These are phyloP conservation scores for Litsea cubeba DNA, from an alignment of 164 flowering plant species.

Conservation along the genomic window DNA sequence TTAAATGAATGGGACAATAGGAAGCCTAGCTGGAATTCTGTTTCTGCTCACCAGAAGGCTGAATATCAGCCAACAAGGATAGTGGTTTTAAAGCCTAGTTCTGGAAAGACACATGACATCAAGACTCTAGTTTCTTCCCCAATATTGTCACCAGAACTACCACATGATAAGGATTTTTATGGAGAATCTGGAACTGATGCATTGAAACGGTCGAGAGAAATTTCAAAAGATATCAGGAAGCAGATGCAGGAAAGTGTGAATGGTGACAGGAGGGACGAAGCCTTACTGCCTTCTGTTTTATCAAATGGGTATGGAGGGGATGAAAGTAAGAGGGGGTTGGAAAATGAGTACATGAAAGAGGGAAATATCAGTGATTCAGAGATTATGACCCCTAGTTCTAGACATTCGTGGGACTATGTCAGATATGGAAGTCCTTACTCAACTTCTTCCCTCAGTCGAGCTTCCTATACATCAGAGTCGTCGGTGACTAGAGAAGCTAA, in stretches of 20 bases:
- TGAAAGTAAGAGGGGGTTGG: slow-evolving; percentile 74
- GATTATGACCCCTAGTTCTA: slow-evolving; percentile 68
- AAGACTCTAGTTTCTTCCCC: slow-evolving; percentile 48
- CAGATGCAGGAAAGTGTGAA: slow-evolving; percentile 56
- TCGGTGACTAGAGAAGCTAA: slow-evolving; percentile 93
- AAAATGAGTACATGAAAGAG: slow-evolving; percentile 46
- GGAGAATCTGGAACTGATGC: slow-evolving; percentile 47
- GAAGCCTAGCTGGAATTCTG: slow-evolving; percentile 22
- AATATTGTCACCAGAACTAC: slow-evolving; percentile 33
- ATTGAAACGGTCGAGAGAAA: slow-evolving; percentile 50
- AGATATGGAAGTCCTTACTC: slow-evolving; percentile 65
- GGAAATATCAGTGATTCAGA: slow-evolving; percentile 78
- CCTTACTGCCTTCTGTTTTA: slow-evolving; percentile 59
- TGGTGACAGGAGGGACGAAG: slow-evolving; percentile 56
- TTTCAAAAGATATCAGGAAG: slow-evolving; percentile 57
- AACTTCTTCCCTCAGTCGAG: slow-evolving; percentile 65
- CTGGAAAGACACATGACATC: slow-evolving; percentile 45
- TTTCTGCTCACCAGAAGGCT: slow-evolving; percentile 26
- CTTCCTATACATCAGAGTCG: slow-evolving; percentile 82
- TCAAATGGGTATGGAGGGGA: slow-evolving; percentile 86
- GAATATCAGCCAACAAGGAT: slow-evolving; percentile 43
- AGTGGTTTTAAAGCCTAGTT: slow-evolving; percentile 61
- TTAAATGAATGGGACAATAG: slow-evolving; percentile 33
- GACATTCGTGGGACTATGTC: slow-evolving; percentile 77
- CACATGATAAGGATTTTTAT: slow-evolving; percentile 27